Evolutionary conservation across 345 rosid genomes (phyloP).

Genomic region (thale cress (Arabidopsis thaliana)): DNA sequence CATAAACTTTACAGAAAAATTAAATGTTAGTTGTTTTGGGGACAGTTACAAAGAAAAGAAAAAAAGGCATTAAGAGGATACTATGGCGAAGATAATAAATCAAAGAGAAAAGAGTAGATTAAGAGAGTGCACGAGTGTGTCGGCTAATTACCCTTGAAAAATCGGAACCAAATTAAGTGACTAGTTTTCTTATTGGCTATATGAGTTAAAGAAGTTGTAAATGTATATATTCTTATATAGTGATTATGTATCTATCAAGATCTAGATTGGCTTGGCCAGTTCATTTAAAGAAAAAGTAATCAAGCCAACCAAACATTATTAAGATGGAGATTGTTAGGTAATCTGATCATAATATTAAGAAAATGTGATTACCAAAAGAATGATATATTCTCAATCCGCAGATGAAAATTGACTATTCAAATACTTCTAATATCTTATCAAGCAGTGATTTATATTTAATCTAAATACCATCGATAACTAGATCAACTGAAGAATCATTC

Average conservation of each 20-base stretch:
- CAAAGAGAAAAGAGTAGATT: neutral
- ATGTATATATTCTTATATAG: neutral
- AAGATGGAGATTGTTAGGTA: constrained; percentile 31
- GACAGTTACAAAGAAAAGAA: neutral
- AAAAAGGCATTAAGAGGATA: neutral
- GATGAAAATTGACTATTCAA: constrained; percentile 11
- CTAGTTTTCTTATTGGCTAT: neutral
- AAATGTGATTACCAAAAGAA: constrained; percentile 2
- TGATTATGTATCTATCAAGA: constrained; percentile 13
- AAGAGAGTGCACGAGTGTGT: neutral
- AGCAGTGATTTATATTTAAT: neutral
- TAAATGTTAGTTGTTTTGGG: neutral
- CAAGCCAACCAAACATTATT: constrained; percentile 25
- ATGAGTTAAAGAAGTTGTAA: neutral
- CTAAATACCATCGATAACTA: neutral
- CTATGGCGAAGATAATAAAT: neutral
- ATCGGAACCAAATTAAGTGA: neutral
- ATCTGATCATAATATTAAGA: neutral
- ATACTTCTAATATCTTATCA: constrained; percentile 4
- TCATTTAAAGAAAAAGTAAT: constrained; percentile 13
- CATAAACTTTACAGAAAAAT: neutral
- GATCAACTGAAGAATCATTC: neutral
- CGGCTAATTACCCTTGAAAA: neutral
- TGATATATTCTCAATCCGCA: constrained; percentile 7
- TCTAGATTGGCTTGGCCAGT: constrained; percentile 14